These are phyloP conservation scores for Pyrus hybrid DNA, from an alignment of 331 rosid species.

Conservation along the genomic window DNA sequence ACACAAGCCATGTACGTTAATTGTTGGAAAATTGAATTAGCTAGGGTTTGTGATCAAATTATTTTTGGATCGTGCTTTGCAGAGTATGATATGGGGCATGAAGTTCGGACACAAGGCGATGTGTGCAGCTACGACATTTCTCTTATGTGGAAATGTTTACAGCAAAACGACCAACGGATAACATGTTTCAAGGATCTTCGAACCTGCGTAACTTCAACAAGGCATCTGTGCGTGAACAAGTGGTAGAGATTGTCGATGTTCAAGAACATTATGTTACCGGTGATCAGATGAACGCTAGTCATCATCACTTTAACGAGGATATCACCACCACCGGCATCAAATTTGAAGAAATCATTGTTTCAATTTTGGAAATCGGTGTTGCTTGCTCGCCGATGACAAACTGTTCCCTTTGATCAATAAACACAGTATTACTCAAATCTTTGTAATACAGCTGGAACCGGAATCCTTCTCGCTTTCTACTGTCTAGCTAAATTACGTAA, in stretches of 20 bases:
- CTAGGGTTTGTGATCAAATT: too few relatives aligned
- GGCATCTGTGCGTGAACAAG: neutral
- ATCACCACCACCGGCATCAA: neutral
- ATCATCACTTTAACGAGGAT: too few relatives aligned
- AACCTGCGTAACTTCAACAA: neutral
- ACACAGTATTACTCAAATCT: too few relatives aligned
- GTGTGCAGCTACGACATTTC: conserved; percentile 4
- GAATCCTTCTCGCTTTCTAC: neutral
- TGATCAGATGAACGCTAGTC: neutral
- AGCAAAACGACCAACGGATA: neutral
- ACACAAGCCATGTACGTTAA: too few relatives aligned
- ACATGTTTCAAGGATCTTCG: neutral
- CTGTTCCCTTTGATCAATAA: neutral
- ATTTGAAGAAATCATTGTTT: neutral
- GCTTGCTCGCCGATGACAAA: neutral
- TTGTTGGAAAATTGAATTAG: too few relatives aligned
- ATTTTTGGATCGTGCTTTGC: too few relatives aligned
- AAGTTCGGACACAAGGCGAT: conserved; percentile 4
- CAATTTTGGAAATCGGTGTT: neutral
- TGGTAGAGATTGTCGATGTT: neutral
- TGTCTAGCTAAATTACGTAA: neutral
- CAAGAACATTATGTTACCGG: neutral
- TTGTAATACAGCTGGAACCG: too few relatives aligned
- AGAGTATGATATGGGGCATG: conserved; percentile 6
- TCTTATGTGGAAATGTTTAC: conserved; percentile 8